These are phyloP conservation scores for Rhodosporidiobolus sp. DNA, from an alignment of 768 basidiomycete species.

Conservation along the genomic window DNA sequence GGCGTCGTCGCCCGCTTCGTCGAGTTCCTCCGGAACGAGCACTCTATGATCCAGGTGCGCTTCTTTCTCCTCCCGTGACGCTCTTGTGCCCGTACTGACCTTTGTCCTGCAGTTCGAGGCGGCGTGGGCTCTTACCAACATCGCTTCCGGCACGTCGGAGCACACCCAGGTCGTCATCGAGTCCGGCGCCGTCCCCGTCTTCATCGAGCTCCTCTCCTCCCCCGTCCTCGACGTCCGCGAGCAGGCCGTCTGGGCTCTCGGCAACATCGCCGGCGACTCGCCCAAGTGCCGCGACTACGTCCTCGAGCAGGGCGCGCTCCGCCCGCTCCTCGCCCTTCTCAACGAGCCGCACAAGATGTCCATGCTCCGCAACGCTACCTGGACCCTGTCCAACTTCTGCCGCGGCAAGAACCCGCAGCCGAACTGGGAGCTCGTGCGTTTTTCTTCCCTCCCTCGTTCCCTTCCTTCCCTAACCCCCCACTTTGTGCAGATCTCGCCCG, in stretches of 20 bases:
- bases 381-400: conserved; percentile 99
- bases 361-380: conserved; percentile 92
- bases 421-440: conserved; percentile 86
- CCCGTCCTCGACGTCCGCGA: conserved; percentile 92
- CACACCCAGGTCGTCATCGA: conserved; percentile 97
- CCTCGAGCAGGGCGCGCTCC: conserved; percentile 83
- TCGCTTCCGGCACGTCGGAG: conserved; percentile 74
- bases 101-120: conserved; percentile 41
- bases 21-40: conserved; percentile 68
- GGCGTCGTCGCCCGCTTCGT: conserved; percentile 97
- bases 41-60: conserved; percentile 55
- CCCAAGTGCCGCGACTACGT: conserved; percentile 97
- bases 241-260: conserved; percentile 98
- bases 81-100: not conserved
- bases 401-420: conserved; percentile 97
- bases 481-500: conserved; percentile 81
- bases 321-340: conserved; percentile 71
- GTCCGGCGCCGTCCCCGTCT: conserved; percentile 90
- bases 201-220: conserved; percentile 94
- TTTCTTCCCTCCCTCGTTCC: not conserved
- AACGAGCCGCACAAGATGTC: conserved; percentile 83
- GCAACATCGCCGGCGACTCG: conserved; percentile 98
- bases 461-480: conserved; percentile 22
- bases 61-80: not conserved
- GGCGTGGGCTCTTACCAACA: conserved; percentile 46